Base-by-base conservation (phyloP, 352 stramenopile genomes). In the Pythium plurisporium region DNA sequence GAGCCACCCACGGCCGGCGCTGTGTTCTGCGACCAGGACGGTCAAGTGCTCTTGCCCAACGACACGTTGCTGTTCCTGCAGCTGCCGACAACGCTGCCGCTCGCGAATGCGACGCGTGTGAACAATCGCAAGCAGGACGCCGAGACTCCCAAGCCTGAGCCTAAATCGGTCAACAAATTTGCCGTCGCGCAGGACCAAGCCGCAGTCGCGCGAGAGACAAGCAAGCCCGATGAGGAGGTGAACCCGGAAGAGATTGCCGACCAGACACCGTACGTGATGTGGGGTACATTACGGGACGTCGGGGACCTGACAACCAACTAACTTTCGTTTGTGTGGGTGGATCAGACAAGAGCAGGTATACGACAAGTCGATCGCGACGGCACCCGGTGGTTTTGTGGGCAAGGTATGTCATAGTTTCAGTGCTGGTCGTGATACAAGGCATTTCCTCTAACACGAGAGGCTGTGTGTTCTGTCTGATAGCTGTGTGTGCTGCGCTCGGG, bases 11-110 rank as follows among this genome's bases (percentile, higher is more conserved):
- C 60, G 23, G 68, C 76, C 15, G 85, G 80, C 15, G 75, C 71
- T 22, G 60, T 94, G 17, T 94, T 94, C 47, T 79, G 69, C 50
- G 78, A 92, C 58, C 56, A 59, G 17, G 64, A 64, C 17, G 79
- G 81, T 4, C 75, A 87, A 34, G 59, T 87, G 3, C 34, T 83
- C 19, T 58, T 86, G 12, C 40, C 55, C 0, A 80, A 94, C 55
- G 82, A 94, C 60, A 71, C 81, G 46, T 62, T 94, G 6, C 73
- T 94, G 7, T 94, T 92, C 69, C 66, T 94, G 36, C 85, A 94
- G 49, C 69, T 94, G 45, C 85, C 85, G 10, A 94, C 85, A 25
- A 94, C 85, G 19, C 69, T 94, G 7, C 85, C 85, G 20, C 74
- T 91, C 23, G 72, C 79, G 34, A 85, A 72, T 47, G 74, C 69